Conservation (phyloP, 1,139 yeast genomes). For the Taphrina betulina region DNA sequence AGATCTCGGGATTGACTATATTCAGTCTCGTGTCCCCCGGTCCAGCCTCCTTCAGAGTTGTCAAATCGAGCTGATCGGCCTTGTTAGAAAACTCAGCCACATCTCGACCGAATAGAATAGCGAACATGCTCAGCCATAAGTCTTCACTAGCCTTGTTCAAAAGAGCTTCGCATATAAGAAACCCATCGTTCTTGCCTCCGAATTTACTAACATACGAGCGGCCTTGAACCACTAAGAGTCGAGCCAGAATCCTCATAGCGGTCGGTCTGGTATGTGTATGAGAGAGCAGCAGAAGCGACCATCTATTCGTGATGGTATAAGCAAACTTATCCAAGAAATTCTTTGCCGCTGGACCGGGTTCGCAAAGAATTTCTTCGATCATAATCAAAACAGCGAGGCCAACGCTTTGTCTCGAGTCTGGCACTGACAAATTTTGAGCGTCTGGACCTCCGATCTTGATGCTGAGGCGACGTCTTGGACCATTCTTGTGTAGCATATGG, state of each 20-base stretch:
- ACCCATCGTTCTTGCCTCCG: conserved; percentile 53
- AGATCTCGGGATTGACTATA: conserved; percentile 34
- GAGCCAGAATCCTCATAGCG: conserved; percentile 52
- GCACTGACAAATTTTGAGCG: background rate
- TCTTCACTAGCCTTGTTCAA: conserved; percentile 52
- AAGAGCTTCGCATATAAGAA: conserved; percentile 49
- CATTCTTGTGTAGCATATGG: conserved; percentile 16
- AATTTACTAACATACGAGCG: conserved; percentile 53
- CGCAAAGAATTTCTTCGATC: conserved; percentile 44
- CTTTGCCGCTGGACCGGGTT: conserved; percentile 38
- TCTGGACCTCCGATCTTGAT: background rate
- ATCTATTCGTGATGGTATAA: conserved; percentile 53
- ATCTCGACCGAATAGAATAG: conserved; percentile 38
- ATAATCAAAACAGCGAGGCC: conserved; percentile 33
- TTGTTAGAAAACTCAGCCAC: too few relatives aligned
- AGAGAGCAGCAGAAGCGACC: conserved; percentile 60
- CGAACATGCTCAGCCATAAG: conserved; percentile 41
- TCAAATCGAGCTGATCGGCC: too few relatives aligned
- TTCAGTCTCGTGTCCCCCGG: too few relatives aligned
- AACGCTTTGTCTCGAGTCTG: background rate
- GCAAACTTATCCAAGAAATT: conserved; percentile 50
- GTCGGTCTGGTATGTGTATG: conserved; percentile 49
- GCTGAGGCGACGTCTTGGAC: conserved; percentile 1
- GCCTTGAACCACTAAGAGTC: conserved; percentile 53
- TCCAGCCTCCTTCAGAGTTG: too few relatives aligned